These are phyloP conservation scores for Colletotrichum lindemuthianum DNA, from an alignment of 2,329 filamentous ascomycete species.

Conservation along the genomic window DNA sequence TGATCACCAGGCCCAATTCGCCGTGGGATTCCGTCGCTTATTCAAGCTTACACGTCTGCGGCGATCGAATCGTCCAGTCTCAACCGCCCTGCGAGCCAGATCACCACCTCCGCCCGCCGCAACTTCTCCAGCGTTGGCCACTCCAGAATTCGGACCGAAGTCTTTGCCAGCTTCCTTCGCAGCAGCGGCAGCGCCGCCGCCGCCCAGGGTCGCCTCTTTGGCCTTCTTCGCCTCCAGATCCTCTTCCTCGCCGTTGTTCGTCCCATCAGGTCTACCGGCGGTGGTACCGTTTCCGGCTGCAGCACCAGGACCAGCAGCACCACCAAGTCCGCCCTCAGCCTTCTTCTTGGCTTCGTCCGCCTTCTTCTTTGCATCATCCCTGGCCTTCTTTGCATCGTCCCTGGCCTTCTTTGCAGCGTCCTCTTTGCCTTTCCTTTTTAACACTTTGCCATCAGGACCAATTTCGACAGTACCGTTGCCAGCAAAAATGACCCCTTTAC, in stretches of 20 bases:
- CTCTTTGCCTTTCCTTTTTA: constrained; percentile 7
- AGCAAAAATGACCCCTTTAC: not conserved
- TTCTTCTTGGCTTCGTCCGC: constrained; percentile 10
- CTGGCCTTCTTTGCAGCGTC: not conserved
- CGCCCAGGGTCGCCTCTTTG: not conserved
- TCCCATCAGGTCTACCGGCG: not conserved
- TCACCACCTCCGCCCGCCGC: no score
- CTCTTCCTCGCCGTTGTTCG: not conserved
- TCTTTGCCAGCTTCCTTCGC: constrained; percentile 4
- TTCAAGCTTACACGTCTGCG: constrained; percentile 4
- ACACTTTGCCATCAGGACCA: constrained; percentile 1
- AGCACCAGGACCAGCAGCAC: constrained; percentile 13
- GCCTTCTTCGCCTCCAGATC: constrained; percentile 7
- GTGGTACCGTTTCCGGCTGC: constrained; percentile 17
- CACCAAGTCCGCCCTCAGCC: not conserved
- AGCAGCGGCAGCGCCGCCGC: constrained; percentile 6
- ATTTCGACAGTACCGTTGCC: not conserved
- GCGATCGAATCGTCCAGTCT: not conserved
- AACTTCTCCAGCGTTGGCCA: not conserved
- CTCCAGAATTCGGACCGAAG: not conserved
- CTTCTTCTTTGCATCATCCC: constrained; percentile 18
- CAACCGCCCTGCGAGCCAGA: not conserved
- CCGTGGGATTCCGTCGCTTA: constrained; percentile 24
- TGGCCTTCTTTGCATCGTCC: not conserved
- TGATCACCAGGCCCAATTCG: constrained; percentile 22